Percentiles rank a stretch among this genome's conserved stretches.
These are phyloP conservation scores for Fonsecaea monophora DNA, from an alignment of 2,329 filamentous ascomycete species.

Conservation along the genomic window DNA sequence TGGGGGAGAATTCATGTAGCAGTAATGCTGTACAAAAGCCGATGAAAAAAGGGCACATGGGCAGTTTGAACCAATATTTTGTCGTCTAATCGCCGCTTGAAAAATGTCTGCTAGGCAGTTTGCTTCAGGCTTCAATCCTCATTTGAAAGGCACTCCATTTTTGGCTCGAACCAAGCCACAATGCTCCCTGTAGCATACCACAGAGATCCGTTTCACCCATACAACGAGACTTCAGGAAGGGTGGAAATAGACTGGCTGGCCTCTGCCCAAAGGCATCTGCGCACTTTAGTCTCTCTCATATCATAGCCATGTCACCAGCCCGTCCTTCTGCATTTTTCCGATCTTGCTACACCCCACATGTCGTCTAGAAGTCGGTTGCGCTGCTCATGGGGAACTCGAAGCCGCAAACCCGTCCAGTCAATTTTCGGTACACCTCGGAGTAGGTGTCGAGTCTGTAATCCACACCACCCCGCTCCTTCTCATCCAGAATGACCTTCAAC, in stretches of 20 bases:
- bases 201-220: not conserved
- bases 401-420: conserved; percentile 94
- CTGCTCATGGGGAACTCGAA: conserved; percentile 97
- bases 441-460: conserved; percentile 99
- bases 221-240: not conserved
- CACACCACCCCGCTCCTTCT: conserved; percentile 99
- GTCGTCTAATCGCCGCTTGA: conserved; percentile 14
- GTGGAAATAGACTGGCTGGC: not conserved
- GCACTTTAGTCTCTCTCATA: conserved; percentile 7
- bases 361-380: conserved; percentile 77
- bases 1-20: conserved; percentile 47
- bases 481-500: conserved; percentile 98
- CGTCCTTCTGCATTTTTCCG: not conserved
- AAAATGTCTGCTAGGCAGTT: not conserved
- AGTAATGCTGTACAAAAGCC: conserved; percentile 25
- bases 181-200: conserved; percentile 21
- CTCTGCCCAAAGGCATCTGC: not conserved
- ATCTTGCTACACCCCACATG: not conserved
- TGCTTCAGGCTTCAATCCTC: conserved; percentile 6
- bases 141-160: conserved; percentile 16
- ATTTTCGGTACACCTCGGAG: conserved; percentile 97
- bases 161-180: conserved; percentile 23
- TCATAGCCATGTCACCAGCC: not conserved
- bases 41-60: not conserved
- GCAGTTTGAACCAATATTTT: conserved; percentile 12